Evolutionary conservation across 306 rosid species (phyloP).

Genomic region (Malus asiatica): DNA sequence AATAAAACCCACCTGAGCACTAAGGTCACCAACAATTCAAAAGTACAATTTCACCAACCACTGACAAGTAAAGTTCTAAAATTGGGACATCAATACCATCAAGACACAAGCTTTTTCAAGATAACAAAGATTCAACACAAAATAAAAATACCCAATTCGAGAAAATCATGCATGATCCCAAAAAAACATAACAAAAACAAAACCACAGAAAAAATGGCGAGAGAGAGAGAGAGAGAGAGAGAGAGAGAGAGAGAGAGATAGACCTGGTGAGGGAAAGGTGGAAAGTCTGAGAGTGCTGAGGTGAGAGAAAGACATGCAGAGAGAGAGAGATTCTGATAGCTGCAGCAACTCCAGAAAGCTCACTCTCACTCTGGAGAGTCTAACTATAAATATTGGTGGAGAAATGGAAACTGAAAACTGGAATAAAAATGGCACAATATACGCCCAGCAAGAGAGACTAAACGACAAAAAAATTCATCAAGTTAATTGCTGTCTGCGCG

Average conservation of each 20-base stretch:
- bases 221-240: constrained; percentile 3
- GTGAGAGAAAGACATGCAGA: constrained; percentile 6
- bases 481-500: not conserved
- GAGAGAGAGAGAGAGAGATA: constrained; percentile 1
- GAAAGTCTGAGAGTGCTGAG: not conserved
- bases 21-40: not conserved
- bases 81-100: not conserved
- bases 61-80: not conserved
- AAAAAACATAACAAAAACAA: not conserved
- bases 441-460: not conserved
- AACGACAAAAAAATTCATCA: not conserved
- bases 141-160: constrained; percentile 3
- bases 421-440: not conserved
- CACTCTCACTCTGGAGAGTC: not conserved
- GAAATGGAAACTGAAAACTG: not conserved
- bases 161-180: not conserved
- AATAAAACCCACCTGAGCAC: not conserved
- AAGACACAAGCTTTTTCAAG: not conserved
- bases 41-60: not conserved
- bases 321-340: not conserved
- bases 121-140: not conserved
- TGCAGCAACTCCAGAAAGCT: not conserved
- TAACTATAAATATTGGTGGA: not conserved
- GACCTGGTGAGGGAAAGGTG: constrained; percentile 21
- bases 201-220: not conserved